Conservation (phyloP, 2,329 filamentous ascomycete species). For the Fusarium sp. region DNA sequence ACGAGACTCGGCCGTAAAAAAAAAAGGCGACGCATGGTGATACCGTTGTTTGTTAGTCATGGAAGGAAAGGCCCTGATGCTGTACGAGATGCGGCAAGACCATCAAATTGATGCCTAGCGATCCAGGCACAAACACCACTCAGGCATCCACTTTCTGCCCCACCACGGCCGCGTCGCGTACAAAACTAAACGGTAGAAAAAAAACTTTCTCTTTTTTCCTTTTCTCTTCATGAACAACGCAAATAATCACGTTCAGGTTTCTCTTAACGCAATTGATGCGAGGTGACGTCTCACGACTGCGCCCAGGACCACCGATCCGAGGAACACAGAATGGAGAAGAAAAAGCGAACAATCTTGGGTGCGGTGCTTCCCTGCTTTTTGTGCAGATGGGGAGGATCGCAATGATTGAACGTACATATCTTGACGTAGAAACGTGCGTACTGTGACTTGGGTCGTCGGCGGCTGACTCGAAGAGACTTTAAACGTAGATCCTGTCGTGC, state of each 20-base stretch:
- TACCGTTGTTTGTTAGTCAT: no score
- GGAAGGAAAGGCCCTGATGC: no score
- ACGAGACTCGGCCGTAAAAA: no score
- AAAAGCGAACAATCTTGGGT: conserved; percentile 72
- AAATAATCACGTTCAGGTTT: conserved; percentile 63
- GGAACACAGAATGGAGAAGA: conserved; percentile 67
- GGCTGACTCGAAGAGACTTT: conserved; percentile 1
- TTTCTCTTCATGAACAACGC: conserved; percentile 62
- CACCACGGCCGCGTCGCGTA: conserved; percentile 34
- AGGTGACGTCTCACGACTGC: conserved; percentile 59
- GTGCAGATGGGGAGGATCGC: conserved; percentile 68
- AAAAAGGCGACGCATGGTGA: not conserved
- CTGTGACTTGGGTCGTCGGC: conserved; percentile 14
- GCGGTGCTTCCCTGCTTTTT: conserved; percentile 66
- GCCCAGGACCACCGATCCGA: conserved; percentile 65
- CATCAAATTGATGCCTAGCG: conserved; percentile 25
- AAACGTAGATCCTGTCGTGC: not conserved
- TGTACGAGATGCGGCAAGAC: not conserved
- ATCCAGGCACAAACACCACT: conserved; percentile 21
- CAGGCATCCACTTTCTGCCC: conserved; percentile 37
- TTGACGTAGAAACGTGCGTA: conserved; percentile 15
- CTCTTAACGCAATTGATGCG: conserved; percentile 59
- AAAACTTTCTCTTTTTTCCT: conserved; percentile 30
- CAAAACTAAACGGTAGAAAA: conserved; percentile 37
- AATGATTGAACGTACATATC: conserved; percentile 73